Evolutionary conservation across 768 basidiomycete genomes (phyloP).

Genomic region (Pulveroboletus sp.): DNA sequence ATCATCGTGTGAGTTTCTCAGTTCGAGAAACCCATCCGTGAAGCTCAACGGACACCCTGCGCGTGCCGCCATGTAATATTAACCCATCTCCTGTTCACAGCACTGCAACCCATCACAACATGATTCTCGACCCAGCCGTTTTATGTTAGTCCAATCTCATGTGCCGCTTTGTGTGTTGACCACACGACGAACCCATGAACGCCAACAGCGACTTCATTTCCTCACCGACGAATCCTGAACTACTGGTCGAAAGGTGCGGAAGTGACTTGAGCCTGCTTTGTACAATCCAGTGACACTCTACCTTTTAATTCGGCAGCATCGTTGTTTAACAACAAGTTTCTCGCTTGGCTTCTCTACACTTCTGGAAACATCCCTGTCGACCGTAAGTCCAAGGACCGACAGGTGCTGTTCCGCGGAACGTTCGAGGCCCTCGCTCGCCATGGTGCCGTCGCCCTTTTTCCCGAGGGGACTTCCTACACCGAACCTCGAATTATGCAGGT

Average conservation of each 20-base stretch:
- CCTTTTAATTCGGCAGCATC: slow-evolving; percentile 43
- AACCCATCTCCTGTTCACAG: slow-evolving; percentile 35
- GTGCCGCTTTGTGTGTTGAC: slow-evolving; percentile 8
- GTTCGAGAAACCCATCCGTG: slow-evolving; percentile 1
- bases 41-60: slow-evolving; percentile 1
- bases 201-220: slow-evolving; percentile 69
- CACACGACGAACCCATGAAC: slow-evolving; percentile 14
- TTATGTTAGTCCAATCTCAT: slow-evolving; percentile 53
- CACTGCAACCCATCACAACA: slow-evolving; percentile 87
- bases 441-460: slow-evolving; percentile 87
- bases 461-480: slow-evolving; percentile 91
- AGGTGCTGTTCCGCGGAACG: slow-evolving; percentile 81
- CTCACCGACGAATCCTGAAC: slow-evolving; percentile 75
- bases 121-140: slow-evolving; percentile 86
- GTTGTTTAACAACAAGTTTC: slow-evolving; percentile 74
- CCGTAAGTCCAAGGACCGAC: slow-evolving; percentile 89
- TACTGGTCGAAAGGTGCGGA: slow-evolving; percentile 88
- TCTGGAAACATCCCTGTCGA: slow-evolving; percentile 99
- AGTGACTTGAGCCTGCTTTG: slow-evolving; percentile 8
- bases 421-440: slow-evolving; percentile 80
- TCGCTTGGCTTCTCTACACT: slow-evolving; percentile 70
- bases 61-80: slow-evolving; percentile 7
- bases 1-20: slow-evolving; percentile 74
- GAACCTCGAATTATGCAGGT: slow-evolving; percentile 90
- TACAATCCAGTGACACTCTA: slow-evolving; percentile 8